These are phyloP conservation scores for Xylariaceae sp. DNA, from an alignment of 2,329 filamentous ascomycete species.

Conservation along the genomic window DNA sequence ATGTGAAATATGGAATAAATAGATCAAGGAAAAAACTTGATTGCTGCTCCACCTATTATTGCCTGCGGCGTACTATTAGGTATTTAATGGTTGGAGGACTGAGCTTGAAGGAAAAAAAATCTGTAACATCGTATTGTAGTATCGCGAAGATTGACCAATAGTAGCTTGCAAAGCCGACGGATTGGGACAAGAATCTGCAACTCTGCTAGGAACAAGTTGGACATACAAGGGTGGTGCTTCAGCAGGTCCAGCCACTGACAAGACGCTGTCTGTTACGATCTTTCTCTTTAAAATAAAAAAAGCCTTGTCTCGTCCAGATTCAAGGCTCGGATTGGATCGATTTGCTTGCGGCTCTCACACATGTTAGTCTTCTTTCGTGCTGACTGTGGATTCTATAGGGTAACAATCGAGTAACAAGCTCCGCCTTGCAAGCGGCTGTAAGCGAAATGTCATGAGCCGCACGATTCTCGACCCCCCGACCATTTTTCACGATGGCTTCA, in stretches of 20 bases:
- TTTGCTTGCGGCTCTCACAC: slow-evolving; percentile 20
- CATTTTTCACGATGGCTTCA: slow-evolving; percentile 38
- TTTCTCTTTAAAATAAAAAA: neutral
- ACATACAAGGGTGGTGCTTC: neutral
- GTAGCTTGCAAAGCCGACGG: neutral
- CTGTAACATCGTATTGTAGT: no score
- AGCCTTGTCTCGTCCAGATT: neutral
- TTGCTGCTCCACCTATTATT: no score
- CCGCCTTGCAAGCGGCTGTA: slow-evolving; percentile 23
- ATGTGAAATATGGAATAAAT: no score
- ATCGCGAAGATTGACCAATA: slow-evolving; percentile 15
- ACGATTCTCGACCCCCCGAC: slow-evolving; percentile 24
- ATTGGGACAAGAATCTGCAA: neutral
- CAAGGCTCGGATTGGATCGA: slow-evolving; percentile 7
- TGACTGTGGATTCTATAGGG: slow-evolving; percentile 40
- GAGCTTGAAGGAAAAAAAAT: no score
- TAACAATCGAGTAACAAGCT: slow-evolving; percentile 39
- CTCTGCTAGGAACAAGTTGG: slow-evolving; percentile 9
- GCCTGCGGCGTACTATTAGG: no score
- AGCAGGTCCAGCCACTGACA: slow-evolving; percentile 3
- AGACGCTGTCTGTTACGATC: neutral
- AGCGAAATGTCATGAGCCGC: slow-evolving; percentile 15
- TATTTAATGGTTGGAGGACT: no score
- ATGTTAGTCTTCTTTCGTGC: slow-evolving; percentile 24
- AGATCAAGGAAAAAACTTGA: no score